Evolutionary conservation across 2,329 filamentous ascomycete species (phyloP), one percentile per base, ranked within the genome.

Genomic region (Penicillium sp.): DNA sequence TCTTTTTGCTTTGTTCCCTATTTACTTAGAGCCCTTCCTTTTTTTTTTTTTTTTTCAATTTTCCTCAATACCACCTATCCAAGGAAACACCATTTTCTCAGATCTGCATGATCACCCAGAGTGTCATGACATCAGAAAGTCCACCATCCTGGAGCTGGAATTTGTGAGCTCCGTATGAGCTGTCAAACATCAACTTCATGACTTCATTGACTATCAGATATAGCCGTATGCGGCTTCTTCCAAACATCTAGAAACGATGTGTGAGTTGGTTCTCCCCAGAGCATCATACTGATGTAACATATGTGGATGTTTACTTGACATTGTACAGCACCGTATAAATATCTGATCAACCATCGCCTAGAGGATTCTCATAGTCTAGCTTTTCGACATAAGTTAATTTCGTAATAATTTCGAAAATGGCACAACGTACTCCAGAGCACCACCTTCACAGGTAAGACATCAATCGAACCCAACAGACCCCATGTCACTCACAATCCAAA

Each of bases 401-500:
- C 2, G 10, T 26, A 37, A 4, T 8, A 39, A 2, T 19, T 17
- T 19, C 6, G 44, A 3, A 34, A 19, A 53, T 49, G 47, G 6
- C 33, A 6, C 19, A 48, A 10, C 15, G 26, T 10, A 17, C 2
- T 12, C 33, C 49, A 15, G 10, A 45, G 4, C 57, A 58, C 29
- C 53, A 56, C 40, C 53, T 60, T 12, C 55, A 60, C 24, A 40
- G 45, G 57, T 60, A 53, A 31, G 50, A n/a, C 8, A 19, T 7
- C 33, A 34, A 17, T 17, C 5, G 15, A 3, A 26, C n/a, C 10
- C 22, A 33, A 32, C 9, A 6, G 4, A 2, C 6, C 4, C 3
- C 4, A 21, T 37, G 1, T 1, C 21, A 2, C 37, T 48, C 24
- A 39, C 8, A 24, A 8, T 15, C 1, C 4, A 4, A 42, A 80